Evolutionary conservation across 805 yeast genomes (phyloP).

Genomic region (Myxozyma nipponensis): DNA sequence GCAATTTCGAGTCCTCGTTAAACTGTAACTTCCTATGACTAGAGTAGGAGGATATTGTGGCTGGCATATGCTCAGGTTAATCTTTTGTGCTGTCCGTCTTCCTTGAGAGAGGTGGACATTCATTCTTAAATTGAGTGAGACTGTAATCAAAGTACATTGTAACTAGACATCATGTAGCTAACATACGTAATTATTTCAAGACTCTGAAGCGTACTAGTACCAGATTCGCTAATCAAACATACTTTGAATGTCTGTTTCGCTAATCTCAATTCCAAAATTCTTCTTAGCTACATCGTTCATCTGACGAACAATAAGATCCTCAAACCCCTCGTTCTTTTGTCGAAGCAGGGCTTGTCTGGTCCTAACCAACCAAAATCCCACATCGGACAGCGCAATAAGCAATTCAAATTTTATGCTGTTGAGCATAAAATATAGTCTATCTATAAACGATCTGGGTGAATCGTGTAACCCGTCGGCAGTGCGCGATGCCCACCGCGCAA

Average conservation of each 20-base stretch:
- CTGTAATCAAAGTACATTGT: no score
- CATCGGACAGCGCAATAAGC: conserved; percentile 18
- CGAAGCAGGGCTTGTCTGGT: conserved; percentile 37
- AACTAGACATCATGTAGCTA: no score
- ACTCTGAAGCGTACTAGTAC: no score
- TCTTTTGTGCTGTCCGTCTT: no score
- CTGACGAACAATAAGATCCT: conserved; percentile 43
- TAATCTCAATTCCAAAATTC: conserved; percentile 16
- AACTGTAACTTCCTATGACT: no score
- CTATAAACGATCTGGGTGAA: conserved; percentile 10
- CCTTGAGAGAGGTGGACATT: no score
- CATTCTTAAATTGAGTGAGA: no score
- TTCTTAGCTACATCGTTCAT: conserved; percentile 31
- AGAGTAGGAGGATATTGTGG: no score
- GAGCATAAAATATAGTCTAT: conserved; percentile 1
- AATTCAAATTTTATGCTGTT: conserved; percentile 1
- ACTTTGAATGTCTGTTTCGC: neutral
- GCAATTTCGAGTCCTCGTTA: no score
- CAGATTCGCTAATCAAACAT: no score
- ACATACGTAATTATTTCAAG: no score
- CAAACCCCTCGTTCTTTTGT: conserved; percentile 40
- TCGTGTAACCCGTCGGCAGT: neutral
- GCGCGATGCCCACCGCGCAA: conserved; percentile 53
- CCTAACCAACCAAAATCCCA: conserved; percentile 38
- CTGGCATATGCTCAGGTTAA: no score